Conservation (phyloP, 2,329 filamentous ascomycete genomes). For the Zelopaecilomyces penicillatus region DNA sequence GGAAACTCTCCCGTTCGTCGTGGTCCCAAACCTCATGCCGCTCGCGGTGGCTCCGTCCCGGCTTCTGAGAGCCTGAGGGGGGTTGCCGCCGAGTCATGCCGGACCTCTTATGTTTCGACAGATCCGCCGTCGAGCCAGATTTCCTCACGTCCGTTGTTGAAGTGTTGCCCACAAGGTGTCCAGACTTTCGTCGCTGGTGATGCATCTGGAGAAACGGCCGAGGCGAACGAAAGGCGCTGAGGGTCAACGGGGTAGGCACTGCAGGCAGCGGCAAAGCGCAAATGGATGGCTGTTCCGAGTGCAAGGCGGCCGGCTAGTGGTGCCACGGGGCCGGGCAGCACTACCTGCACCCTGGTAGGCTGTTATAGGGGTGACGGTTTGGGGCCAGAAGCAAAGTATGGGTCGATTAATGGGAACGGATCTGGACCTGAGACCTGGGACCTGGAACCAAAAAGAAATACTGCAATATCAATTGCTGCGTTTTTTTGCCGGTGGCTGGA, state of each 20-base stretch:
- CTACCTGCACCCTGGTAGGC: background rate
- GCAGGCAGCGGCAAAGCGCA: background rate
- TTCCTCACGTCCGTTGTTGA: conserved; percentile 49
- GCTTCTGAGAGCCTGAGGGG: conserved; percentile 33
- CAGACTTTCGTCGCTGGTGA: conserved; percentile 49
- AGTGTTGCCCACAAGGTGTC: conserved; percentile 42
- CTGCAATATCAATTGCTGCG: too few relatives aligned
- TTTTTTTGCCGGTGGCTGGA: too few relatives aligned
- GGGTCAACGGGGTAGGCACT: background rate
- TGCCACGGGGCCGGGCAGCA: too few relatives aligned
- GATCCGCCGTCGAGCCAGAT: conserved; percentile 36
- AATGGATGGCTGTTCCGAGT: background rate
- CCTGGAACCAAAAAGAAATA: too few relatives aligned
- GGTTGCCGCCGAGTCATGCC: conserved; percentile 36
- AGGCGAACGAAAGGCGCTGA: background rate
- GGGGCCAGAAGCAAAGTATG: background rate
- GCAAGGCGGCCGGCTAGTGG: background rate
- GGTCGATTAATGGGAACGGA: background rate
- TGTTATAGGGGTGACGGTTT: background rate
- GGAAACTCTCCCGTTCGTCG: conserved; percentile 55
- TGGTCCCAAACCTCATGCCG: conserved; percentile 46
- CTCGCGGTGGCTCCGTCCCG: conserved; percentile 42
- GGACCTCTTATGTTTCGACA: conserved; percentile 40
- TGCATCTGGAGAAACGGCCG: conserved; percentile 33
- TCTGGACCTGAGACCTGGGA: too few relatives aligned